Base-by-base conservation (phyloP, 441 rosid species). In the Syzygium syzygioides region DNA sequence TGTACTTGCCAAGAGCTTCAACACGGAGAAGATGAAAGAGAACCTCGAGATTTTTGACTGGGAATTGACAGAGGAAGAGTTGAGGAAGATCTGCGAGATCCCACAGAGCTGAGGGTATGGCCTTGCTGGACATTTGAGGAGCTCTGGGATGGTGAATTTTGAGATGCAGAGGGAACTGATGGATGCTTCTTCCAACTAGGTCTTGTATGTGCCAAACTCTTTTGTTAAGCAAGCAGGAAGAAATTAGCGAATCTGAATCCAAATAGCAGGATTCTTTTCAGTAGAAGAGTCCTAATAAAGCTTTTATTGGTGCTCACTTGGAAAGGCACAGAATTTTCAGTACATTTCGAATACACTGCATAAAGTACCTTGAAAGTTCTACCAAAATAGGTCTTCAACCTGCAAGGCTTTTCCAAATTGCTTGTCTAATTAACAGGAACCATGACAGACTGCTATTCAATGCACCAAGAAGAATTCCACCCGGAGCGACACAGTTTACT, bases 1-100 rank as follows among this genome's bases (percentile, higher is more conserved):
- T 15, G 86, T 93, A 68, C 52, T 91, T 79, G 94, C 92, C 88
- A 95, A 92, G 90, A 95, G 95, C 86, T 94, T 94, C 92, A 91
- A 94, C 92, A 76, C 48, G 52, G 91, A 91, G 50, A 94, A 95
- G 87, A 92, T 94, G 96, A 94, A 91, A 87, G 90, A 93, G 89
- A 94, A 94, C 85, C 89, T 93, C 2, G 92, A 91, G 32, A 91
- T 95, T 66, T 92, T 94, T 87, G 85, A 90, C 86, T 90, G 94
- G 95, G 56, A 86, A 85, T 86, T 95, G 52, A 91, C 60, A 1
- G 92, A 91, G 53, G 93, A 94, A 84, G 95, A 93, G 60, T 4
- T 54, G 52, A 85, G 62, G 90, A 92, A 86, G 90, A 93, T 93
- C 90, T 64, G 59, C 32, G 90, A 89, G 64, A 92, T 94, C 57